Percentiles rank a stretch among this genome's conserved stretches.
Evolutionary conservation across 2,329 filamentous ascomycete genomes (phyloP).

Genomic region (Tolypocladium pustulatum): DNA sequence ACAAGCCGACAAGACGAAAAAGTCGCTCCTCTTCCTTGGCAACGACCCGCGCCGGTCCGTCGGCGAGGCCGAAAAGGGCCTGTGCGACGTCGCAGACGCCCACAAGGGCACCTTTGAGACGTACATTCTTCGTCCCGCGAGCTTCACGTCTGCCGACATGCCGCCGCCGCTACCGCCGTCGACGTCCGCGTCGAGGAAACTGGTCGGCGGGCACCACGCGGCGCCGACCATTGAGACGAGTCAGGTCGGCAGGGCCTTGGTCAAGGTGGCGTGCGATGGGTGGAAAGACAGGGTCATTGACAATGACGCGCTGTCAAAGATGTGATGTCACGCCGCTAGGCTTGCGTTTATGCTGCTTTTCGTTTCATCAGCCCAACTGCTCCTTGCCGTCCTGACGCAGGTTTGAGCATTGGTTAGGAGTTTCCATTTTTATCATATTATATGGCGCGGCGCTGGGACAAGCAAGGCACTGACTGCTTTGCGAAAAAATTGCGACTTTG

Average conservation of each 20-base stretch:
- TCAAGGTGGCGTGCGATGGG: constrained; percentile 25
- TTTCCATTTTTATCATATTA: not conserved
- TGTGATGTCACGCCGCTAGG: constrained; percentile 6
- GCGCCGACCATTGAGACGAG: constrained; percentile 22
- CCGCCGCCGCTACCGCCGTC: constrained; percentile 8
- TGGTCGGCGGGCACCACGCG: constrained; percentile 15
- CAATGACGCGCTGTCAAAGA: constrained; percentile 19
- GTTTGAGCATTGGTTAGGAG: not conserved
- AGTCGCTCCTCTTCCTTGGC: constrained; percentile 23
- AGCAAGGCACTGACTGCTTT: not conserved
- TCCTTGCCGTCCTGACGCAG: not conserved
- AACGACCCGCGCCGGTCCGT: constrained; percentile 26
- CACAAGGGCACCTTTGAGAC: constrained; percentile 20
- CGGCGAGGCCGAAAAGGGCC: constrained; percentile 27
- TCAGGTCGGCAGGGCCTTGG: constrained; percentile 24
- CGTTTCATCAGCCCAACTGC: not conserved
- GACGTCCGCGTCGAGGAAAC: constrained; percentile 12
- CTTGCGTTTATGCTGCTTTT: not conserved
- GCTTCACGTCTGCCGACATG: constrained; percentile 16
- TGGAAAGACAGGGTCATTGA: constrained; percentile 23
- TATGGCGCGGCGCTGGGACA: not conserved
- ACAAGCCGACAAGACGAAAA: constrained; percentile 20
- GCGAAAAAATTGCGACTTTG: not conserved
- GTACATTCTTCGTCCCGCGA: constrained; percentile 25
- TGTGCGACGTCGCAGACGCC: constrained; percentile 25